Evolutionary conservation across 1,284 basidiomycete genomes (phyloP), one percentile per base, ranked within the genome.

Genomic region (Tilletia walkeri): DNA sequence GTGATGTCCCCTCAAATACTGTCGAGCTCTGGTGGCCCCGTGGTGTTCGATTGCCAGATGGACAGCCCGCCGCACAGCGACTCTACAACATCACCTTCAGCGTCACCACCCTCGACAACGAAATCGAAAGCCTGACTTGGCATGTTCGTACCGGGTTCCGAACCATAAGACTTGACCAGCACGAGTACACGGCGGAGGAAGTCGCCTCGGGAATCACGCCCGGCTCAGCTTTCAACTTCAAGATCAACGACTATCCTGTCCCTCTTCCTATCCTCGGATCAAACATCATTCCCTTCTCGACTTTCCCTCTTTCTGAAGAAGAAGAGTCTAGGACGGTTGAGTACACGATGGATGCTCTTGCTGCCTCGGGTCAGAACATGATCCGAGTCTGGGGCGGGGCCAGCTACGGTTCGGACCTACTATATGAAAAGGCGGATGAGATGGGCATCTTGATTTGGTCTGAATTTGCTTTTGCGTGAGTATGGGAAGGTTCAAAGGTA

Each of bases 371-470:
- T 18, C 72, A 76, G 20, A 81, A 78, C 53, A 68, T 81, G 24
- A 20, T 81, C 20, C 71, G 79, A 7, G 65, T 80, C 53, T 80
- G 79, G 79, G 79, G 79, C 20, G 79, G 79, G 18, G 79, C 74
- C 4, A 67, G 72, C 34, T 80, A 80, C 41, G 73, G 76, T 9
- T 69, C 72, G 0, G 73, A 72, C 36, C 70, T 88, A 73, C 88
- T 89, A 73, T 88, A 89, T 78, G 85, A 87, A 0, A 78, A 87
- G 34, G 89, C 88, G 77, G 89, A 90, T 77, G 88, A 89, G 76
- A 84, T 89, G 0, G 89, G 89, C 6, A 88, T 89, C 71, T 83
- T 90, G 65, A 88, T 86, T 2, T 90, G 89, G 89, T 88, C 88
- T 2, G 89, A 90, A 76, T 86, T 88, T 67, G 88, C 88, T 67